These are phyloP conservation scores for Basipetospora chlamydospora DNA, from an alignment of 2,329 filamentous ascomycete species.

Conservation along the genomic window DNA sequence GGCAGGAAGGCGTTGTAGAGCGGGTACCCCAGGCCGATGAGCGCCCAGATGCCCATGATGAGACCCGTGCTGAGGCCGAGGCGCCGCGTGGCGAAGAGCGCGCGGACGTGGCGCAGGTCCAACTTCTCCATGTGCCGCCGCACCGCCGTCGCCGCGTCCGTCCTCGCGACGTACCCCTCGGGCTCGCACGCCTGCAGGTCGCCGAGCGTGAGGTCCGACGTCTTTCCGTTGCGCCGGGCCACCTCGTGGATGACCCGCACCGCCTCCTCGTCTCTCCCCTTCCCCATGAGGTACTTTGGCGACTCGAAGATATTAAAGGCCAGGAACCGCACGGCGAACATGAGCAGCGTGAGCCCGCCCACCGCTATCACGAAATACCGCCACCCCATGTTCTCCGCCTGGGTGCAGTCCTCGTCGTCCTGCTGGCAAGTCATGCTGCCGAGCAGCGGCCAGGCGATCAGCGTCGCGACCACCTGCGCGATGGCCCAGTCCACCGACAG, in stretches of 20 bases:
- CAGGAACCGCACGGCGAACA: slow-evolving; percentile 29
- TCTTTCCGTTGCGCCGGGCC: slow-evolving; percentile 22
- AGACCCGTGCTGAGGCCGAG: slow-evolving; percentile 47
- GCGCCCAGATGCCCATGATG: slow-evolving; percentile 55
- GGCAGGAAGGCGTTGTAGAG: slow-evolving; percentile 63
- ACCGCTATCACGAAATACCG: slow-evolving; percentile 30
- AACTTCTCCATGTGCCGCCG: slow-evolving; percentile 17
- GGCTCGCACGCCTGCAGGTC: slow-evolving; percentile 26
- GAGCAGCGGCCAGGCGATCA: slow-evolving; percentile 29
- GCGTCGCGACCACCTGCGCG: slow-evolving; percentile 30
- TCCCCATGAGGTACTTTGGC: slow-evolving; percentile 29
- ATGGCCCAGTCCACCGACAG: slow-evolving; percentile 36
- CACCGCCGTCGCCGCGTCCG: slow-evolving; percentile 17
- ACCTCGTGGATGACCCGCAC: slow-evolving; percentile 31
- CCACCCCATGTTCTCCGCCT: slow-evolving; percentile 33
- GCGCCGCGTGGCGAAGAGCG: slow-evolving; percentile 47
- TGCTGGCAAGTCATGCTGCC: slow-evolving; percentile 24
- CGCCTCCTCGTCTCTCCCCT: slow-evolving; percentile 29
- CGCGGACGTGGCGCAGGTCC: slow-evolving; percentile 39
- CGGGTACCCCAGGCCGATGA: slow-evolving; percentile 60
- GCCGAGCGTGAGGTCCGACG: slow-evolving; percentile 20
- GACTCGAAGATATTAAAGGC: slow-evolving; percentile 33
- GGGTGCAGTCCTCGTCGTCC: slow-evolving; percentile 22
- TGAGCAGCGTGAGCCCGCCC: slow-evolving; percentile 25
- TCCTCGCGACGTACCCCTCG: slow-evolving; percentile 14